These are phyloP conservation scores for Xylariomycetidae sp. DNA, from an alignment of 2,329 filamentous ascomycete genomes.

Conservation along the genomic window DNA sequence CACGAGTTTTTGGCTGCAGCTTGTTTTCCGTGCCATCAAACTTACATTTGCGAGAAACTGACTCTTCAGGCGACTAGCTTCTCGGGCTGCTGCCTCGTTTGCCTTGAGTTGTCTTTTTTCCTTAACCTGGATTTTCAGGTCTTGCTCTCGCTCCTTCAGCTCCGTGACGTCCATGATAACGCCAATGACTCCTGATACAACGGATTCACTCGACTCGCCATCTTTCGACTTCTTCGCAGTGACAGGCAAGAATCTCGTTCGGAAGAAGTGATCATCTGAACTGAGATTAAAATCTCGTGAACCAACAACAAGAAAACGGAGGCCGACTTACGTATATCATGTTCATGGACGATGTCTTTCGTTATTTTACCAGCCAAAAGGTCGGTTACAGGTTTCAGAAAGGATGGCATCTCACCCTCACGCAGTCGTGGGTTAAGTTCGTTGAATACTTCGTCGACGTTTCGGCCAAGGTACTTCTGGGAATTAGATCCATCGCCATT, in stretches of 20 bases:
- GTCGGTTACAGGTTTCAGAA: conserved; percentile 56
- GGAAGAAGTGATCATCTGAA: conserved; percentile 60
- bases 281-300: conserved; percentile 6
- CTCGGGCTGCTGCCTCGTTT: conserved; percentile 73
- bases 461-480: conserved; percentile 52
- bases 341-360: conserved; percentile 59
- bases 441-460: conserved; percentile 62
- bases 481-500: conserved; percentile 27
- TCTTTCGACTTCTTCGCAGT: conserved; percentile 51
- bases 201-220: conserved; percentile 41
- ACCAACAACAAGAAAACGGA: too few species aligned
- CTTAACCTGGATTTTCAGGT: conserved; percentile 58
- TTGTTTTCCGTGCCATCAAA: background rate
- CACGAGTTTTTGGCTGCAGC: background rate
- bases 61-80: conserved; percentile 74
- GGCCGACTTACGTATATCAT: conserved; percentile 43
- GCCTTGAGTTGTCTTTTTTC: conserved; percentile 68
- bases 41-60: conserved; percentile 67
- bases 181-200: conserved; percentile 68
- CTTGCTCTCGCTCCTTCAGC: conserved; percentile 58
- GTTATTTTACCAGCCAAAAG: conserved; percentile 57
- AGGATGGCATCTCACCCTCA: conserved; percentile 40
- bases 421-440: conserved; percentile 39
- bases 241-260: conserved; percentile 67
- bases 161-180: conserved; percentile 79